Base-by-base conservation (phyloP, 257 asterid species). In the Misopates orontium region DNA sequence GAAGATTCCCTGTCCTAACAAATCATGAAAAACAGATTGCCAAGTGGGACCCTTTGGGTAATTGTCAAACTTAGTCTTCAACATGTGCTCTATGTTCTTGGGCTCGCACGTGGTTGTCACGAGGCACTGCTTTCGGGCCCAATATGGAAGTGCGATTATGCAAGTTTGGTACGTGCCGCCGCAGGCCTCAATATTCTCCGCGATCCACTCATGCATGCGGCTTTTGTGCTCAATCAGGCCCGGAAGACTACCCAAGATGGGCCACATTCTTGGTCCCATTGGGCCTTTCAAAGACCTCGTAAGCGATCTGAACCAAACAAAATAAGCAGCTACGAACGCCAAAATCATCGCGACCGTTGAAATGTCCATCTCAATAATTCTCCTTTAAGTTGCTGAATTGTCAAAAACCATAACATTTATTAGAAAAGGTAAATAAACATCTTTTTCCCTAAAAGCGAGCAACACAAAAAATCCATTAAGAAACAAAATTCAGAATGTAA, bases 31-130 rank as follows among this genome's bases (percentile, higher is more conserved):
- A 55, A 75, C 87, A 3, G 90, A 82, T 66, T 84, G 90, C 90
- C 90, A 84, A 7, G 81, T 82, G 8, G 90, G 90, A 12, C 90
- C 90, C 74, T 84, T 84, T 0, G 87, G 90, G 67, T 84, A 84
- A 69, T 84, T 84, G 58, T 84, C 90, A 6, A 84, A 84, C 67
- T 70, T 75, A 10, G 60, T 57, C 72, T 82, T 84, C 79, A 84
- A 69, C 28, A 84, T 82, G 32, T 84, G 90, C 77, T 84, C 87
- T 28, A 84, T 71, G 55, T 82, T 84, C 71, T 71, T 84, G 4
- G 90, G 87, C 50, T 84, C 87, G 68, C 90, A 84, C 64, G 90
- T 84, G 75, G 82, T 87, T 0, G 90, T 82, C 85, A 84, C 90
- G 75, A 79, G 85, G 8, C 87, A 84, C 53, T 82, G 87, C 7